Evolutionary conservation across 139 green algal genomes (phyloP), one percentile per base, ranked within the genome.

Genomic region (Coelastrella sp.): DNA sequence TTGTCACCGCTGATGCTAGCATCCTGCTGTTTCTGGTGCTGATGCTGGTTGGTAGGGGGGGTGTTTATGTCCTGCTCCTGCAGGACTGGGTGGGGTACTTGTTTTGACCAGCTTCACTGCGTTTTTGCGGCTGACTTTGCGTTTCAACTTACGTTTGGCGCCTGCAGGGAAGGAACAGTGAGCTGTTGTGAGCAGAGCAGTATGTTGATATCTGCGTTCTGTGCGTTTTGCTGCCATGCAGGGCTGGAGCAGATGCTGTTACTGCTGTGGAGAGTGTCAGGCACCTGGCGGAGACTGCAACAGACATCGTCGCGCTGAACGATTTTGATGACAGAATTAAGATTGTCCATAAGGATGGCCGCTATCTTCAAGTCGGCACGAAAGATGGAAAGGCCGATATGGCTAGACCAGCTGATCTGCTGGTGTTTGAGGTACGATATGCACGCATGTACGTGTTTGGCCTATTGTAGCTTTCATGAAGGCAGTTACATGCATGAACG

Each of bases 371-470:
- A 34, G 23, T 43, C 8, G 53, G 53, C 11, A 21, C 6, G 11
- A 19, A n/a, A 27, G 19, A 64, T 7, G 53, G 17, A 32, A 63
- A 27, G 62, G n/a, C 48, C 6, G 81, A 87, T 37, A 40, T 87
- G 81, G 27, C 45, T 2, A n/a, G 30, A 27, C 73, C 13, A 84
- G 50, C 69, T 89, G 67, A 87, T 80, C 45, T 95, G 19, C 30
- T 90, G 11, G 86, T 95, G 8, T 96, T 93, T 73, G 93, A 97
- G 90, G 93, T 95, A 62, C 48, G 84, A 6, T 32, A 23, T 41
- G 62, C 53, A 69, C 30, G 30, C 62, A 38, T 69, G 62, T 21
- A n/a, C 57, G 27, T n/a, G n/a, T n/a, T n/a, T n/a, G n/a, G n/a
- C n/a, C n/a, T n/a, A n/a, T n/a, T n/a, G n/a, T n/a, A n/a, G n/a